These are phyloP conservation scores for Aspergillus novoparasiticus DNA, from an alignment of 2,329 filamentous ascomycete species.

Conservation along the genomic window DNA sequence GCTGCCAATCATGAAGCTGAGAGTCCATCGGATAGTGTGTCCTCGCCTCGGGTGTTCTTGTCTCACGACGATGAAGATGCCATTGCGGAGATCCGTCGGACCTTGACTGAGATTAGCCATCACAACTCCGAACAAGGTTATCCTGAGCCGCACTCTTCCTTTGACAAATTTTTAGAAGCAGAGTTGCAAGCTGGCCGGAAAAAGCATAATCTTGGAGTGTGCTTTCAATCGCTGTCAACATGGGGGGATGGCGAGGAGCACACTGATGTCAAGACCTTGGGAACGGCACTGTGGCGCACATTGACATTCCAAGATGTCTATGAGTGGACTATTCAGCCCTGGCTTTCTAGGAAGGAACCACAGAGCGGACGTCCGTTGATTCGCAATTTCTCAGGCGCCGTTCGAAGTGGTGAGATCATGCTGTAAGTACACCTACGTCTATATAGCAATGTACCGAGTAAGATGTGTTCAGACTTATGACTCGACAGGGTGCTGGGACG, in stretches of 20 bases:
- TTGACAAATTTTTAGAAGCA: constrained; percentile 69
- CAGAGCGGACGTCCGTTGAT: constrained; percentile 57
- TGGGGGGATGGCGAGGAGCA: constrained; percentile 66
- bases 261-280: constrained; percentile 67
- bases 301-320: constrained; percentile 72
- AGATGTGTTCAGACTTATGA: not conserved
- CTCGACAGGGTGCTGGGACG: constrained; percentile 58
- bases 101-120: constrained; percentile 26
- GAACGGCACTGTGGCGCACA: constrained; percentile 70
- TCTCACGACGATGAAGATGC: constrained; percentile 33
- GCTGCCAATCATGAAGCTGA: constrained; percentile 22
- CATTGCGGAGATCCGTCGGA: constrained; percentile 35
- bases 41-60: constrained; percentile 29
- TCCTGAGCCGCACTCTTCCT: constrained; percentile 58
- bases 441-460: not conserved
- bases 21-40: constrained; percentile 13
- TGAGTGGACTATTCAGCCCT: constrained; percentile 55
- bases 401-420: constrained; percentile 68
- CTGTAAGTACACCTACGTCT: constrained; percentile 40
- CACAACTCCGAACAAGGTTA: constrained; percentile 20
- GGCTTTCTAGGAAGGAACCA: constrained; percentile 45
- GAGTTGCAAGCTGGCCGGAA: constrained; percentile 66
- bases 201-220: constrained; percentile 71
- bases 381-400: constrained; percentile 66
- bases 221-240: constrained; percentile 72